Base-by-base conservation (phyloP, 2,329 filamentous ascomycete species). In the Neospermospora avenae region DNA sequence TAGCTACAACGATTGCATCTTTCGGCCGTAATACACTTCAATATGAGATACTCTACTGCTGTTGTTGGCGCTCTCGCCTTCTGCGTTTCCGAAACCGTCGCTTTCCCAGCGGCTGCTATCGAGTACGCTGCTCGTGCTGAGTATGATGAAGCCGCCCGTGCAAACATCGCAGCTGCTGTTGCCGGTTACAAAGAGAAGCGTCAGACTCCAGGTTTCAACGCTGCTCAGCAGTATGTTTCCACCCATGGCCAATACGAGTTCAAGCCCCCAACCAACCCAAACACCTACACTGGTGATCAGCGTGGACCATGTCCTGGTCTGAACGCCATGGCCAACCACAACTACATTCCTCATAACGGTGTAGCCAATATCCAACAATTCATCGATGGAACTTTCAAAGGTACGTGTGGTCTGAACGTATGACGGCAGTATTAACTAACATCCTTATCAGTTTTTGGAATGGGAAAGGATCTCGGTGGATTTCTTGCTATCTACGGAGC, bases 401-500 rank as follows among this genome's bases (percentile, higher is more conserved):
- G 66, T 64, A 59, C 55, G 74, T 24, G 18, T 34, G 16, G 14
- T 31, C 24, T 16, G 2, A 24, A 13, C 11, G 18, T 41, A 16
- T 4, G 22, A 22, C 52, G 5, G 20, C 37, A n/a, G 16, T n/a
- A n/a, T n/a, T n/a, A 31, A 49, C 18, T 63, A 14, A 28, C 35
- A 55, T 20, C 5, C 48, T 13, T 49, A 20, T n/a, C n/a, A 75
- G 78, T 78, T 2, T 79, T 74, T 58, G 76, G 76, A 16, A 80
- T 80, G 77, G 74, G 74, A 7, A 55, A 73, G 20, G 77, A 77
- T 57, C 65, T 78, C 3, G 72, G 69, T 11, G 71, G 71, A 3
- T 66, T 78, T 28, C 72, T 78, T 5, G 72, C 74, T 25, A 64
- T 77, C 6, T 77, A 78, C 72, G 77, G 76, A 39, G 76, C 76